Percentiles rank a stretch among this genome's conserved stretches.
These are phyloP conservation scores for Microstroma glucosiphilum DNA, from an alignment of 1,284 basidiomycete genomes.

Conservation along the genomic window DNA sequence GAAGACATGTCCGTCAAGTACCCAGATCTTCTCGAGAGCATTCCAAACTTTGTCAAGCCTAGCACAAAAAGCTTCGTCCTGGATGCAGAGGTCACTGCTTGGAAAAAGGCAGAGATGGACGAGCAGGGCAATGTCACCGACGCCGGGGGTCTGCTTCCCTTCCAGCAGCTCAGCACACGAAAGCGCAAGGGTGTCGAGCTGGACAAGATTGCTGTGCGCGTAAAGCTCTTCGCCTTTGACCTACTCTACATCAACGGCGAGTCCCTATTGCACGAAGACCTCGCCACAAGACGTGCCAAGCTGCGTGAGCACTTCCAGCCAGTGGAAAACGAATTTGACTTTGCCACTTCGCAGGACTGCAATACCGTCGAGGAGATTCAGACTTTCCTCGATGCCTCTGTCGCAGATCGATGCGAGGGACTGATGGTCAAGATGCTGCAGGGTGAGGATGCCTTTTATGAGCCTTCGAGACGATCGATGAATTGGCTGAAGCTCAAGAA, in stretches of 20 bases:
- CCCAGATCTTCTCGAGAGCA: constrained; percentile 88
- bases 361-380: constrained; percentile 91
- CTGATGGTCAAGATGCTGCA: constrained; percentile 98
- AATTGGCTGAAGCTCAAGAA: constrained; percentile 82
- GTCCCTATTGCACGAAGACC: constrained; percentile 32
- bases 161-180: constrained; percentile 90
- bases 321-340: constrained; percentile 84
- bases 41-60: constrained; percentile 64
- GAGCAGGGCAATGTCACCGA: constrained; percentile 18
- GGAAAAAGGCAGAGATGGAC: constrained; percentile 62
- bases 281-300: constrained; percentile 61
- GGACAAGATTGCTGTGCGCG: constrained; percentile 89
- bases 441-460: constrained; percentile 82
- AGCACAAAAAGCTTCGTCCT: constrained; percentile 80
- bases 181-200: constrained; percentile 97
- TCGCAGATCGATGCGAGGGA: constrained; percentile 96
- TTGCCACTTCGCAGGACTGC: constrained; percentile 82
- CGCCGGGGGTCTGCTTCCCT: constrained; percentile 70
- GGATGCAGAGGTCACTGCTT: constrained; percentile 93
- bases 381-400: constrained; percentile 85
- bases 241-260: constrained; percentile 88
- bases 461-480: constrained; percentile 85
- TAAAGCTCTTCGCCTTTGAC: constrained; percentile 93
- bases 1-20: constrained; percentile 99
- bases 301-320: constrained; percentile 72